A percentile compares a stretch with the other conserved stretches of the same genome.
Evolutionary conservation across 2,329 filamentous ascomycete genomes (phyloP).

Genomic region (Aspergillus versicolor): DNA sequence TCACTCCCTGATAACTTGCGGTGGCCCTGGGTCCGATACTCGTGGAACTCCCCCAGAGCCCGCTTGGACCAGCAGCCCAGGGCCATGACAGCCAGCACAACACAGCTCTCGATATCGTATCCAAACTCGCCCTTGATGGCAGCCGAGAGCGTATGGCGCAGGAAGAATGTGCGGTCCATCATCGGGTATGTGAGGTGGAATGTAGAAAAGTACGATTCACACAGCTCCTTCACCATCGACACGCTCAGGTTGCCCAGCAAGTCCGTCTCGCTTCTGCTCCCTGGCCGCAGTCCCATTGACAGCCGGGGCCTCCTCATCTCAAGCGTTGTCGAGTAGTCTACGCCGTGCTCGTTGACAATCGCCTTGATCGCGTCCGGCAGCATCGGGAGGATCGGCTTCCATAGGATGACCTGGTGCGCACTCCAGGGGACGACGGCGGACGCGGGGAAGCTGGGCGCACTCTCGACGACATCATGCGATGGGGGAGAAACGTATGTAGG

Average conservation of each 20-base stretch:
- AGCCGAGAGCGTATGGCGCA: background rate
- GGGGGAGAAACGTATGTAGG: background rate
- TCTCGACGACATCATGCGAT: background rate
- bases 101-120: background rate
- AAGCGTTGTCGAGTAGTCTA: background rate
- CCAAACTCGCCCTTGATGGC: background rate
- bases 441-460: background rate
- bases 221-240: conserved; percentile 1
- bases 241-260: background rate
- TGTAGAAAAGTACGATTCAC: background rate
- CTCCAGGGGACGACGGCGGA: background rate
- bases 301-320: background rate
- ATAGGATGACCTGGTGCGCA: background rate
- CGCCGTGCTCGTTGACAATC: background rate
- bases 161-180: background rate
- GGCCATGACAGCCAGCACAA: background rate
- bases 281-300: background rate
- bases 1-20: background rate
- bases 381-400: background rate
- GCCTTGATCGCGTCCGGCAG: background rate
- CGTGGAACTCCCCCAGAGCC: background rate
- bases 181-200: background rate
- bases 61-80: background rate
- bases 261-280: background rate
- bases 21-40: background rate